Percentiles rank a stretch among this genome's conserved stretches.
Conservation (phyloP, 148 eudicot genomes). For the Rhododendron mucronatum region DNA sequence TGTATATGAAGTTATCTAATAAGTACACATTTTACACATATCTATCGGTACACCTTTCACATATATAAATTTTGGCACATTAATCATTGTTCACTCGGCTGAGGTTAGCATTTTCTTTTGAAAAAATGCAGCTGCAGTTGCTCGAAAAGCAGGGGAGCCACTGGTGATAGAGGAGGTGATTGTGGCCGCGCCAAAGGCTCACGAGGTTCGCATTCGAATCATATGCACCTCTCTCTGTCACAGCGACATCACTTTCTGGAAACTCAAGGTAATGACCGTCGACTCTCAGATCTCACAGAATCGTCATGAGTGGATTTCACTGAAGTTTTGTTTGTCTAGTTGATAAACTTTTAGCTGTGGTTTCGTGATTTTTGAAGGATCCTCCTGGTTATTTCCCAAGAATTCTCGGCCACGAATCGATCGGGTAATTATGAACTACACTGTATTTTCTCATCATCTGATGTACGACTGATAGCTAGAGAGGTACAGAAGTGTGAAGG, state of each 20-base stretch:
- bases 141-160: constrained; percentile 70
- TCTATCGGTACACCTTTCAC: too few species aligned
- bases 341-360: not conserved
- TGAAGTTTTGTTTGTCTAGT: not conserved
- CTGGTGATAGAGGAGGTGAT: constrained; percentile 72
- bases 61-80: too few species aligned
- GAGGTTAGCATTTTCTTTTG: too few species aligned
- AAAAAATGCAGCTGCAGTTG: constrained; percentile 57
- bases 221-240: constrained; percentile 85
- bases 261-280: constrained; percentile 29
- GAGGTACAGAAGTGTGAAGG: too few species aligned
- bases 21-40: too few species aligned
- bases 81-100: too few species aligned
- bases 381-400: constrained; percentile 63
- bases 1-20: too few species aligned
- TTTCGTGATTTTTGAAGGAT: constrained; percentile 34
- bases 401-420: constrained; percentile 84
- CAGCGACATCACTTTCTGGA: constrained; percentile 68
- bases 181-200: constrained; percentile 57
- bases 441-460: not conserved
- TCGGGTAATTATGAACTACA: constrained; percentile 46
- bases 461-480: too few species aligned
- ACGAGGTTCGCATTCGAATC: constrained; percentile 74
- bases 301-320: not conserved
- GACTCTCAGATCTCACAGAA: not conserved